Evolutionary conservation across 805 yeast species (phyloP).

Genomic region (Dipodascopsis tothii): DNA sequence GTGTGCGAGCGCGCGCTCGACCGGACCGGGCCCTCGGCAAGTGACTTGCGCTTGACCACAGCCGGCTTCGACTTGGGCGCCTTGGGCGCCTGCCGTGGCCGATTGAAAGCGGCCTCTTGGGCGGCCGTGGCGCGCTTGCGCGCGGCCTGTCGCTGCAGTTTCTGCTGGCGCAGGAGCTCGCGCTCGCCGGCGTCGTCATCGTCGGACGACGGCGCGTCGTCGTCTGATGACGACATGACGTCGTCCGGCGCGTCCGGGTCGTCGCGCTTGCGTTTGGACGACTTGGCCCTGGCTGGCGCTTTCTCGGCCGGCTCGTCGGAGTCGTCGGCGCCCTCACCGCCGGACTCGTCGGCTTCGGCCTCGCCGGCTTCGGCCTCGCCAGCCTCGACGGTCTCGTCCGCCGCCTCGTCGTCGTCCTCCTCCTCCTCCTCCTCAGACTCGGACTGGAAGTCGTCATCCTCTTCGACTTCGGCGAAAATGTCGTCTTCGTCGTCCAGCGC

Average conservation of each 20-base stretch:
- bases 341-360: slow-evolving; percentile 19
- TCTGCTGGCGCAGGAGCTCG: slow-evolving; percentile 40
- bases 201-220: slow-evolving; percentile 31
- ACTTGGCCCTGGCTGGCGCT: slow-evolving; percentile 6
- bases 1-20: slow-evolving; percentile 59
- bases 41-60: slow-evolving; percentile 23
- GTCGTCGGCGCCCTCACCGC: slow-evolving; percentile 4
- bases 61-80: slow-evolving; percentile 30
- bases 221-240: slow-evolving; percentile 41
- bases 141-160: slow-evolving; percentile 24
- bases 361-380: slow-evolving; percentile 11
- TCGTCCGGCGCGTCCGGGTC: slow-evolving; percentile 31
- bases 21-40: slow-evolving; percentile 17
- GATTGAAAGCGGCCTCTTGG: too few species aligned
- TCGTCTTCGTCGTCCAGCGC: slow-evolving; percentile 60
- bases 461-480: slow-evolving; percentile 36
- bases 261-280: not conserved
- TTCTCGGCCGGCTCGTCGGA: slow-evolving; percentile 2
- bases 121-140: slow-evolving; percentile 30
- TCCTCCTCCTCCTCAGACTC: slow-evolving; percentile 26
- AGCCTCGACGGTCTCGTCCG: slow-evolving; percentile 22
- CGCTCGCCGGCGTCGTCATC: slow-evolving; percentile 64
- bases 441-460: slow-evolving; percentile 37
- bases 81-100: slow-evolving; percentile 35
- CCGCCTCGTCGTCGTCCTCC: slow-evolving; percentile 23